Evolutionary conservation across 768 basidiomycete species (phyloP).

Genomic region (Lactifluus hygrophoroides): DNA sequence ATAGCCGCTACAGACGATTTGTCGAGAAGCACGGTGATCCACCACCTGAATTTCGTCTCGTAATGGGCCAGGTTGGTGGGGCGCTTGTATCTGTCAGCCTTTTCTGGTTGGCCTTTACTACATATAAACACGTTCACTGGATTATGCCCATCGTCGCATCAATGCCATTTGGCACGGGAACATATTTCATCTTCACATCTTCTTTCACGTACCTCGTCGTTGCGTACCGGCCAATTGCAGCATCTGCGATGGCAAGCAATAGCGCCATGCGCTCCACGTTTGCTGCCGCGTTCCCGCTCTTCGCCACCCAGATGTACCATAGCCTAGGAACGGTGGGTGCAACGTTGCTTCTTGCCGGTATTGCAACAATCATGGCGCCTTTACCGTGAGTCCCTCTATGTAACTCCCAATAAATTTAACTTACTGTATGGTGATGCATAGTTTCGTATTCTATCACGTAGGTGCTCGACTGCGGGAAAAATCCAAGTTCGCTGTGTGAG

Average conservation of each 20-base stretch:
- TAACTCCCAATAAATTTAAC: too few species aligned
- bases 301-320: conserved; percentile 32
- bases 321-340: conserved; percentile 30
- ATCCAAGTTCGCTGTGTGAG: conserved; percentile 1
- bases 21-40: not conserved
- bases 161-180: conserved; percentile 39
- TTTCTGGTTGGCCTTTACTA: conserved; percentile 29
- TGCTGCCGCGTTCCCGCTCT: conserved; percentile 33
- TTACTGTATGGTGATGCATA: not conserved
- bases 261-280: conserved; percentile 33
- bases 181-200: conserved; percentile 56
- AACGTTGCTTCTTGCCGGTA: conserved; percentile 32
- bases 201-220: conserved; percentile 53
- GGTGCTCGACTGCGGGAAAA: not conserved
- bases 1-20: not conserved
- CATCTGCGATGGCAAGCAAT: conserved; percentile 64
- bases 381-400: conserved; percentile 39
- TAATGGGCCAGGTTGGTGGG: conserved; percentile 25
- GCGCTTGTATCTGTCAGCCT: conserved; percentile 51
- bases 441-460: conserved; percentile 2
- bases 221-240: conserved; percentile 43
- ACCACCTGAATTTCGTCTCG: conserved; percentile 2
- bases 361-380: conserved; percentile 31
- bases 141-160: conserved; percentile 40
- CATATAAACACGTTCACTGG: conserved; percentile 40